Evolutionary conservation across 2,329 filamentous ascomycete species (phyloP), one percentile per base, ranked within the genome.

Genomic region (Verticillium zaregamsianum): DNA sequence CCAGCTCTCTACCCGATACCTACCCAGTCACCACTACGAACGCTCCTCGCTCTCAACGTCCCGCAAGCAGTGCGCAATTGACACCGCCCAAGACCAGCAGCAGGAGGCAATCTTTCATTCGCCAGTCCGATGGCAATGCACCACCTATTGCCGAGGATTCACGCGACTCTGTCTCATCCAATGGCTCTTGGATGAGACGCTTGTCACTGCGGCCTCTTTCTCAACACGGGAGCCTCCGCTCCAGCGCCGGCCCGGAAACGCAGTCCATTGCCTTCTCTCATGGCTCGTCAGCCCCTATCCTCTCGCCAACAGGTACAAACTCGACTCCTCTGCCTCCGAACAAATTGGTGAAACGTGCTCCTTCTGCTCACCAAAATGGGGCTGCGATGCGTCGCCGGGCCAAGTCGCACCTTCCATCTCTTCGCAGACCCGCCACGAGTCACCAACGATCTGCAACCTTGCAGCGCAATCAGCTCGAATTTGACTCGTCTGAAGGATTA

Each of bases 351-450:
- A 94, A 94, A 76, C 86, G 90, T 63, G 82, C 85, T 40, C 82
- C 87, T 3, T 86, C 89, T 23, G 77, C 80, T 56, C 81, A 82
- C 66, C 76, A 76, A 59, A 70, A 78, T 59, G 76, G 80, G 6
- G 71, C 77, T 54, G 66, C 77, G 35, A 71, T 76, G 33, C 77
- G 80, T 62, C 80, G 79, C 62, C 79, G 82, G 65, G 81, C 87
- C 35, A 85, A 78, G 66, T 83, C 87, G 57, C 85, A 89, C 68
- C 79, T 90, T 64, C 83, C 86, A 2, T 86, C 84, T 25, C 81
- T 93, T 63, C 86, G 89, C 62, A 81, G 90, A 68, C 91, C 91
- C 59, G 90, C 90, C 55, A 93, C 91, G 20, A 93, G 90, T 72
- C 90, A 93, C 70, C 90, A 93, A 72, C 83, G 91, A 68, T 90